phyloP scores from a whole-genome alignment of 306 rosid genomes.

The Morella rubra region DNA sequence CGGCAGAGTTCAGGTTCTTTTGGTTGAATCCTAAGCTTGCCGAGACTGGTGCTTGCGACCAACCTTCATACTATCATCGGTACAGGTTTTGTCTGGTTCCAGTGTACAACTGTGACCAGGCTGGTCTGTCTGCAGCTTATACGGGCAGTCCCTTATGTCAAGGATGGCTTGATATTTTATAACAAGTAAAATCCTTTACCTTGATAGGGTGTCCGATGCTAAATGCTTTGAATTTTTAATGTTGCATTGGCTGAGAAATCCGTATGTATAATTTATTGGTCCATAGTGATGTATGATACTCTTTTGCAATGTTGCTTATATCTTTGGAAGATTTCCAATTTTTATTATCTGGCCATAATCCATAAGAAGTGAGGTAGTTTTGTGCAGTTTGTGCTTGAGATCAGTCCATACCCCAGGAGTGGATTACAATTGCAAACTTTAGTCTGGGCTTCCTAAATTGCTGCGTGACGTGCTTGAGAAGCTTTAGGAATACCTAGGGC shows the following conservation, averaged over 20 bases:
- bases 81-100: constrained; percentile 71
- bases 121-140: constrained; percentile 64
- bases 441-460: not conserved
- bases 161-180: constrained; percentile 79
- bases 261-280: not conserved
- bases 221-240: not conserved
- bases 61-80: constrained; percentile 71
- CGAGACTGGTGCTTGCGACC: constrained; percentile 70
- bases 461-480: not conserved
- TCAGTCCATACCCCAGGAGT: not conserved
- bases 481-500: constrained; percentile 3
- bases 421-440: not conserved
- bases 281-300: not conserved
- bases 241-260: not conserved
- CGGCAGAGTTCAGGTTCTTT: constrained; percentile 79
- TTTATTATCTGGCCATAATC: not conserved
- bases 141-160: constrained; percentile 69
- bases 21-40: constrained; percentile 85
- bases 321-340: not conserved
- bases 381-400: not conserved
- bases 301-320: not conserved
- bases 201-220: not conserved
- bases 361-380: not conserved
- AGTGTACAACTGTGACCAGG: constrained; percentile 53
- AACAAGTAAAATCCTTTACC: constrained; percentile 58